These are phyloP conservation scores for Lipomyces anomalus DNA, from an alignment of 805 yeast genomes.

Conservation along the genomic window DNA sequence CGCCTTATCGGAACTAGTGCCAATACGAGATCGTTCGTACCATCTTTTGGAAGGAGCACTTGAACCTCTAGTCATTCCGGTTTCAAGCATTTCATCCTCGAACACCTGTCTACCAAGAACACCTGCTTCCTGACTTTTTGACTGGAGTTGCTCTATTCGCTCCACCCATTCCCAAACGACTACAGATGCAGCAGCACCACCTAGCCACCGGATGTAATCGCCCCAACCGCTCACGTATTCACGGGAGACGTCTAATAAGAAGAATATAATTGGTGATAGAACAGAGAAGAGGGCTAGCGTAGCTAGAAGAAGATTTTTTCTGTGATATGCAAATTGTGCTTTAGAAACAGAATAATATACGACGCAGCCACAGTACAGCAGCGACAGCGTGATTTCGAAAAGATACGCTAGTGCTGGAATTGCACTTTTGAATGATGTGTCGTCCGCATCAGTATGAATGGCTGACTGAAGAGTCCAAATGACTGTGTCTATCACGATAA, in stretches of 20 bases:
- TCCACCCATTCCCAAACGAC: constrained; percentile 64
- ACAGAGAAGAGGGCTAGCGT: constrained; percentile 40
- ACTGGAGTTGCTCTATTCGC: constrained; percentile 47
- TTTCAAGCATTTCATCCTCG: constrained; percentile 38
- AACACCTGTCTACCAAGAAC: constrained; percentile 58
- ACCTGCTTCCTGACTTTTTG: constrained; percentile 47
- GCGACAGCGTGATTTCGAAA: constrained; percentile 32
- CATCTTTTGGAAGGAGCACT: too few relatives aligned
- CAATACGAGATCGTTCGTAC: too few relatives aligned
- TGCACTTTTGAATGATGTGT: constrained; percentile 30
- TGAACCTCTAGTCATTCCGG: too few relatives aligned
- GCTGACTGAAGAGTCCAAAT: constrained; percentile 28
- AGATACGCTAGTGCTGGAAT: constrained; percentile 32
- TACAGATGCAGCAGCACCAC: constrained; percentile 47
- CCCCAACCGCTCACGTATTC: constrained; percentile 47
- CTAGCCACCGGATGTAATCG: constrained; percentile 41
- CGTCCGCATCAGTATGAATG: constrained; percentile 17
- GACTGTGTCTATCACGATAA: constrained; percentile 32
- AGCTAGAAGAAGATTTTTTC: constrained; percentile 46
- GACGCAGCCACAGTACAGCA: constrained; percentile 33
- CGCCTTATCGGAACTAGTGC: too few relatives aligned
- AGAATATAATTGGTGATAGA: constrained; percentile 36
- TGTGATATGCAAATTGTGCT: constrained; percentile 42
- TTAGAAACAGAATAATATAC: constrained; percentile 39
- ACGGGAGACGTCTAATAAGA: constrained; percentile 36